phyloP scores from a whole-genome alignment of 2,329 filamentous ascomycete species.

The Aspergillus sp. region DNA sequence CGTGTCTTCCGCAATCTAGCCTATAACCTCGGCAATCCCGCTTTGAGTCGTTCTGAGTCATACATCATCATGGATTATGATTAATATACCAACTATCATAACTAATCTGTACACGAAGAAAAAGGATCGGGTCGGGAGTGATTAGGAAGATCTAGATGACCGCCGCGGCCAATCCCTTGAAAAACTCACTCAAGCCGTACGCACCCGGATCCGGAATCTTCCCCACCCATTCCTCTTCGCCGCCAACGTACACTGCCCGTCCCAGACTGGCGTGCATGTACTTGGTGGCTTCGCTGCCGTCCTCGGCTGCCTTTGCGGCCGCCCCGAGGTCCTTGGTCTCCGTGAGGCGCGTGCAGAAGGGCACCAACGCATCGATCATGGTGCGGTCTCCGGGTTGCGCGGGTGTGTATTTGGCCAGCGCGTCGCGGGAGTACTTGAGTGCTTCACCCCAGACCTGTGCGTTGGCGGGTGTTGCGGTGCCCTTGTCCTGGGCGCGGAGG shows the following conservation, averaged over 20 bases:
- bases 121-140: neutral
- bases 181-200: slow-evolving; percentile 75
- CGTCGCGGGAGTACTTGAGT: slow-evolving; percentile 62
- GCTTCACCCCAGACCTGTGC: slow-evolving; percentile 58
- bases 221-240: slow-evolving; percentile 57
- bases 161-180: slow-evolving; percentile 64
- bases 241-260: slow-evolving; percentile 73
- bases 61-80: too few relatives aligned
- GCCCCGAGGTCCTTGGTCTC: slow-evolving; percentile 59
- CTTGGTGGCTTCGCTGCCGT: slow-evolving; percentile 76
- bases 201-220: slow-evolving; percentile 68
- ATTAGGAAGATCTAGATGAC: slow-evolving; percentile 1
- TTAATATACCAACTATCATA: neutral
- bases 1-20: neutral
- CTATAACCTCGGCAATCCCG: too few relatives aligned
- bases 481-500: slow-evolving; percentile 49
- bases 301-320: slow-evolving; percentile 67
- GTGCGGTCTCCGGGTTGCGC: slow-evolving; percentile 85
- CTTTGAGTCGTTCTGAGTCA: too few relatives aligned
- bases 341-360: slow-evolving; percentile 70
- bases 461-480: slow-evolving; percentile 40
- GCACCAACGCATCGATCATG: slow-evolving; percentile 78
- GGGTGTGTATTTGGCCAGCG: slow-evolving; percentile 77
- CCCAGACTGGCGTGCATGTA: slow-evolving; percentile 88
- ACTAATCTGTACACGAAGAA: neutral